Percentiles rank a stretch among this genome's conserved stretches.
These are phyloP conservation scores for Endotrypanum monterogeii DNA, from an alignment of 208 protist species.

Conservation along the genomic window DNA sequence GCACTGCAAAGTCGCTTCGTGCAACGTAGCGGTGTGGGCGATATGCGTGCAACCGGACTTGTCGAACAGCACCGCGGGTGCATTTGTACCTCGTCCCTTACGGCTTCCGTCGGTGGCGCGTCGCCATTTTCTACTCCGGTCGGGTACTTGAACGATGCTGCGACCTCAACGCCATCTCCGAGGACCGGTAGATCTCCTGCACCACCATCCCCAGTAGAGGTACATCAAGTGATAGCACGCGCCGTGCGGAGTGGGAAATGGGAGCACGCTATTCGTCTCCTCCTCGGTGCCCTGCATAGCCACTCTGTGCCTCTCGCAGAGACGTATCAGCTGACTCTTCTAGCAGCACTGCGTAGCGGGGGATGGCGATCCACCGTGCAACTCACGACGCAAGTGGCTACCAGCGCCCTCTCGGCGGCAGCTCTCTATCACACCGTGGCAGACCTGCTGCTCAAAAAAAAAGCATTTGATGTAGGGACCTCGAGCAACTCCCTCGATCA, in stretches of 20 bases:
- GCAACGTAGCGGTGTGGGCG: not conserved
- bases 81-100: not conserved
- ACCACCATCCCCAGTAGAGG: conserved; percentile 59
- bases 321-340: conserved; percentile 64
- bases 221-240: conserved; percentile 61
- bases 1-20: not conserved
- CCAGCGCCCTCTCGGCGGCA: conserved; percentile 52
- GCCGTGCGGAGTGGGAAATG: conserved; percentile 45
- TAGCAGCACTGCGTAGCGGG: conserved; percentile 35
- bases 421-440: conserved; percentile 58
- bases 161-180: not conserved
- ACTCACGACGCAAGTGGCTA: conserved; percentile 54
- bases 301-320: conserved; percentile 60
- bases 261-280: conserved; percentile 46
- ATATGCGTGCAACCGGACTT: not conserved
- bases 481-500: conserved; percentile 1
- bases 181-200: not conserved
- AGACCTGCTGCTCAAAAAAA: conserved; percentile 42
- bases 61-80: not conserved
- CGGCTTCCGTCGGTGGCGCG: not conserved
- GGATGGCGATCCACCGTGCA: conserved; percentile 45
- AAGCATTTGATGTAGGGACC: not conserved
- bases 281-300: conserved; percentile 55
- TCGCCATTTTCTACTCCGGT: not conserved
- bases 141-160: not conserved